A percentile compares a stretch with the other conserved stretches of the same genome.
These are phyloP conservation scores for Bonnemaisonia californica DNA, from an alignment of 31 red algal species.

Conservation along the genomic window DNA sequence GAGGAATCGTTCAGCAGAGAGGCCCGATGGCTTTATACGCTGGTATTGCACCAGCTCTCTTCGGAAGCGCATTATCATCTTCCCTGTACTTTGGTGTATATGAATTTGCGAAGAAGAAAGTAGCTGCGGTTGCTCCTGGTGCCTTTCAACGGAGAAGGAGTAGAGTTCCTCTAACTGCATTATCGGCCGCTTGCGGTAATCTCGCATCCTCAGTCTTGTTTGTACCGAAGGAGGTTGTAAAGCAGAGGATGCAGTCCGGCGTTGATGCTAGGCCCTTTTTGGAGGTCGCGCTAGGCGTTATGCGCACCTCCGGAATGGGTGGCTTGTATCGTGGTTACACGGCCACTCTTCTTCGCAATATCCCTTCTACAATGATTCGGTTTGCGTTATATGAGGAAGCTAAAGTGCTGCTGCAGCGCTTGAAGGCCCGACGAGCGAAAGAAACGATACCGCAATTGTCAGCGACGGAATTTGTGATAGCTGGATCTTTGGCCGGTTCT, in stretches of 20 bases:
- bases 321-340: constrained; percentile 90
- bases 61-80: constrained; percentile 79
- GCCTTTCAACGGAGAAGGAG: constrained; percentile 27
- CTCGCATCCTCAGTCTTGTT: constrained; percentile 79
- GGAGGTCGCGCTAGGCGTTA: constrained; percentile 23
- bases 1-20: constrained; percentile 45
- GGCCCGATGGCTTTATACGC: constrained; percentile 71
- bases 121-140: constrained; percentile 19
- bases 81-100: constrained; percentile 84
- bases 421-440: neutral
- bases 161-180: constrained; percentile 54
- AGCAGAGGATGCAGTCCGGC: constrained; percentile 88
- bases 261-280: constrained; percentile 45
- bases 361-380: constrained; percentile 87
- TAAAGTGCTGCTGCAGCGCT: constrained; percentile 51
- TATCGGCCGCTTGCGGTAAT: constrained; percentile 79
- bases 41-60: constrained; percentile 68
- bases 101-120: constrained; percentile 44
- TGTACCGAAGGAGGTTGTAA: constrained; percentile 92
- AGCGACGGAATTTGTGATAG: constrained; percentile 62
- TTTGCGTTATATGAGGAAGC: constrained; percentile 91
- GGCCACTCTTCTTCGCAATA: constrained; percentile 87
- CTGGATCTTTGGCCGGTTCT: constrained; percentile 83
- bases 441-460: neutral
- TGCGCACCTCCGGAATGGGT: constrained; percentile 55